Conservation (phyloP, 352 stramenopile genomes). For the Globisporangium polare region DNA sequence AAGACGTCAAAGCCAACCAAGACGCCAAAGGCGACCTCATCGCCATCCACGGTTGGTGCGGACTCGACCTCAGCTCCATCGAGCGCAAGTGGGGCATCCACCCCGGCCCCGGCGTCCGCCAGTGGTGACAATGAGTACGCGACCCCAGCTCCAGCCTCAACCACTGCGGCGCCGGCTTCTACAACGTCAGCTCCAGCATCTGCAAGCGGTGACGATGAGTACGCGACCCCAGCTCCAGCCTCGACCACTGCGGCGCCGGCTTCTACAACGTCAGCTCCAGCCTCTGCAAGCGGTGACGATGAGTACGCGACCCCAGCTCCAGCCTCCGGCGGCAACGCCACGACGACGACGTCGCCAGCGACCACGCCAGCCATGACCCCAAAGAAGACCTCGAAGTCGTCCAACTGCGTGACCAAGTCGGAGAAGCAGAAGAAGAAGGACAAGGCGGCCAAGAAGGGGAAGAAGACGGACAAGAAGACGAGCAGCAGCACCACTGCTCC, state of each 20-base stretch:
- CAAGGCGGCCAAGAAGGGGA: constrained; percentile 2
- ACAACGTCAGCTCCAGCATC: constrained; percentile 6
- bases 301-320: constrained; percentile 1
- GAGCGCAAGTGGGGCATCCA: neutral
- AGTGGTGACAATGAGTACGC: neutral
- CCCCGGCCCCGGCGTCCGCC: neutral
- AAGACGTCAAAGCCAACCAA: constrained; percentile 7
- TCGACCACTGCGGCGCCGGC: neutral
- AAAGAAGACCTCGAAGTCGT: constrained; percentile 7
- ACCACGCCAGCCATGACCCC: constrained; percentile 8
- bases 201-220: neutral
- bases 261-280: neutral
- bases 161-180: no score
- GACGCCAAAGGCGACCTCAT: constrained; percentile 4
- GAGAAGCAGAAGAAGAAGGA: constrained; percentile 6
- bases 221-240: constrained; percentile 1
- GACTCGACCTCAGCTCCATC: constrained; percentile 3
- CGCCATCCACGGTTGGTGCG: neutral
- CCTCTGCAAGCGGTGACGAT: neutral
- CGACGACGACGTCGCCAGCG: neutral
- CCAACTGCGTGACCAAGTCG: constrained; percentile 3
- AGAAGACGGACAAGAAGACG: constrained; percentile 2
- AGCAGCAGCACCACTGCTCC: neutral
- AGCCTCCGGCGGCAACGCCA: neutral
- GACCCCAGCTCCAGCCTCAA: constrained; percentile 1